Evolutionary conservation across 1,284 basidiomycete genomes (phyloP), one percentile per base, ranked within the genome.

Genomic region (Leccinum ponderosum): DNA sequence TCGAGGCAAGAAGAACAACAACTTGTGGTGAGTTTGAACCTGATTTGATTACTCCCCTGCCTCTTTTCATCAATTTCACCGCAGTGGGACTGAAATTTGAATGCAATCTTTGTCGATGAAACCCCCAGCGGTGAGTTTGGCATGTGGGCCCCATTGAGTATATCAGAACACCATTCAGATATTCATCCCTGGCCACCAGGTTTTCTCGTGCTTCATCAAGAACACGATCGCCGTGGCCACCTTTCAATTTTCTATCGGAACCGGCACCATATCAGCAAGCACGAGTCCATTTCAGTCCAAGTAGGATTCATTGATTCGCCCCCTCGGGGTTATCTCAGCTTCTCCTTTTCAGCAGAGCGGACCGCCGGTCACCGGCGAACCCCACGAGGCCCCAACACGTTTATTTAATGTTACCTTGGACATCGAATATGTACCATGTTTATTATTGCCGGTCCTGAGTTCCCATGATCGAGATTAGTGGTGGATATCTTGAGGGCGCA

Each of bases 21-120:
- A 65, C 78, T 89, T 70, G 87, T 91, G 81, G 89, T 91, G 76
- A 69, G 76, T 74, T 67, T 68, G 64, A 64, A 61, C 48, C 73
- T 65, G 68, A 65, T 61, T 60, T 47, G 61, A 61, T 57, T 9
- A 51, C 37, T 31, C 47, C 44, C 60, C 56, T 65, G 59, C 62
- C 64, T 62, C 59, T 70, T 65, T 65, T 73, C 66, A 75, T 67
- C 63, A 55, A 63, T 68, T 68, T 65, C 62, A 60, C 64, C 58
- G 48, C 62, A 74, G 73, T 74, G 73, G 73, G 73, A 74, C 61
- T 74, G 58, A 74, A 57, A 35, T 17, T 56, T 17, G 44, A 60
- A 69, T 64, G 58, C 54, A 64, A 59, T 67, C 57, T 48, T 64
- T 61, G 62, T 69, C 63, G 58, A 64, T 70, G 69, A 57, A 59